These are phyloP conservation scores for Debaryomyces coudertii DNA, from an alignment of 1,139 yeast genomes.

Conservation along the genomic window DNA sequence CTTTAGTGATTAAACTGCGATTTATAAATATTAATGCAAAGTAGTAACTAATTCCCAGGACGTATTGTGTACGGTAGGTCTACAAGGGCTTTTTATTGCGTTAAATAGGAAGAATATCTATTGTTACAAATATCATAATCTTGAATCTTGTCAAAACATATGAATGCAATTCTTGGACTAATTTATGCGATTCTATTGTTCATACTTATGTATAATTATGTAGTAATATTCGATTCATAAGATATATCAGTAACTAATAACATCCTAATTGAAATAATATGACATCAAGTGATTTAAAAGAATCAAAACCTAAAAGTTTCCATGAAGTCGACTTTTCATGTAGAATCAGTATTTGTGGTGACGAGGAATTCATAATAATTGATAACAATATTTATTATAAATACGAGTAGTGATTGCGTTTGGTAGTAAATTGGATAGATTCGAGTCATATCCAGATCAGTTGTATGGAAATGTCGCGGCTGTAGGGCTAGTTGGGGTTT, in stretches of 20 bases:
- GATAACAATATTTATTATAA: conserved; percentile 38
- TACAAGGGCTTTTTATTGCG: too few species aligned
- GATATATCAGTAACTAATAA: neutral
- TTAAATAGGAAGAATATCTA: too few species aligned
- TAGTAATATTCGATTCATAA: neutral
- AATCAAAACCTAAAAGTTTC: neutral
- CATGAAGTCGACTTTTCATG: too few species aligned
- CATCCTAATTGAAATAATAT: conserved; percentile 35
- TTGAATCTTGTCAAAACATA: too few species aligned
- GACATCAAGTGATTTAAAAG: neutral
- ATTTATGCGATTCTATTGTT: neutral
- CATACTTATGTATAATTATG: neutral
- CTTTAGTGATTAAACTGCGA: too few species aligned
- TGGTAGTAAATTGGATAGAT: conserved; percentile 34
- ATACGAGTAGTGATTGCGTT: conserved; percentile 43
- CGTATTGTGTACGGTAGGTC: too few species aligned
- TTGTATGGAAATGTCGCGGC: conserved; percentile 39
- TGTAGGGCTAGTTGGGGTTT: conserved; percentile 33
- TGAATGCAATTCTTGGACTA: too few species aligned
- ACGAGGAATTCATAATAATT: conserved; percentile 27
- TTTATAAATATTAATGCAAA: too few species aligned
- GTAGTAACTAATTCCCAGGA: too few species aligned
- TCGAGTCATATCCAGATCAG: conserved; percentile 27
- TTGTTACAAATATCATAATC: too few species aligned
- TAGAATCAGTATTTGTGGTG: conserved; percentile 19